Evolutionary conservation across 495 filamentous ascomycete genomes (phyloP).

Genomic region (Choiromyces venosus): DNA sequence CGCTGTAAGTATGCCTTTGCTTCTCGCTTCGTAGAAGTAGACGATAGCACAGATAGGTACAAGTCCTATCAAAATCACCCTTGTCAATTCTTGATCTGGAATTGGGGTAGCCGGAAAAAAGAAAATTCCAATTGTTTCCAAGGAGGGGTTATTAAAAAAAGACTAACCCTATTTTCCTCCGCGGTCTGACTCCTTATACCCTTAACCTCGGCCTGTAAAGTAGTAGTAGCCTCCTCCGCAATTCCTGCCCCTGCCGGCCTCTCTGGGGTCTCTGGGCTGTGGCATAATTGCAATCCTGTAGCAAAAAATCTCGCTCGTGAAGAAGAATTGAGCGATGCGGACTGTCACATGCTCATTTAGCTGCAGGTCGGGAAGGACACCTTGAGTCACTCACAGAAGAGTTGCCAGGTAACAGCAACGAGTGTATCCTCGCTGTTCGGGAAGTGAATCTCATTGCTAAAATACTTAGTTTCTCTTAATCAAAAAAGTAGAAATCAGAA

Average conservation of each 20-base stretch:
- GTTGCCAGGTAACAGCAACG: neutral
- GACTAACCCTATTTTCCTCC: conserved; percentile 20
- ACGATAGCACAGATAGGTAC: conserved; percentile 72
- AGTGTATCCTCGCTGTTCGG: neutral
- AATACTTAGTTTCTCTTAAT: neutral
- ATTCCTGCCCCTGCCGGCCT: neutral
- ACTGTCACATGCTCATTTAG: neutral
- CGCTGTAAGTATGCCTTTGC: conserved; percentile 80
- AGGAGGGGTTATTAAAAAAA: neutral
- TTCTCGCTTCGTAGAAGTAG: conserved; percentile 83
- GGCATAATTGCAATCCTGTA: neutral
- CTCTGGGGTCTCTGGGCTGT: neutral
- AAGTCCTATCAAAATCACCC: conserved; percentile 56
- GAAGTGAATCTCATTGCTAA: neutral
- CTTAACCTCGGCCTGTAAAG: neutral
- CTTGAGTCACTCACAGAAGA: neutral
- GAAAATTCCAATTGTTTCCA: neutral
- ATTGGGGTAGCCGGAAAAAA: neutral
- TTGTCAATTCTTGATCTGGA: conserved; percentile 4
- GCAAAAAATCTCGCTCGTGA: neutral
- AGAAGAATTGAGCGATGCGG: neutral
- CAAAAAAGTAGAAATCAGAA: neutral
- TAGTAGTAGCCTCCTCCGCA: neutral
- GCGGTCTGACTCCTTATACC: neutral
- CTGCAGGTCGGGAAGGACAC: neutral